phyloP scores from a whole-genome alignment of 768 basidiomycete genomes.

The Agrocybe praecox region DNA sequence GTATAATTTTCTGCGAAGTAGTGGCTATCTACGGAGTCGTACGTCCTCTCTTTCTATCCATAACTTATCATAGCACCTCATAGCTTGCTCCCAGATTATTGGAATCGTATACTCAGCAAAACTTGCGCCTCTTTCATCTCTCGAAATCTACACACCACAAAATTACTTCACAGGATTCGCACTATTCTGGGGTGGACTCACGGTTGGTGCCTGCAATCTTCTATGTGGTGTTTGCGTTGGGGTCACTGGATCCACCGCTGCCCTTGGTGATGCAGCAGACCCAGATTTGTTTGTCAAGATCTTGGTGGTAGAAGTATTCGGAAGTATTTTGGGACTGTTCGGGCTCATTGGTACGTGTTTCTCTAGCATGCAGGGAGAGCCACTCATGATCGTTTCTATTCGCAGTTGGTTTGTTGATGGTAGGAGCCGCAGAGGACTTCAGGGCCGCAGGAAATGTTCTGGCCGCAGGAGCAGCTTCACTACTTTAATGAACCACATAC shows the following conservation, averaged over 20 bases:
- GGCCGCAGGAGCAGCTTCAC: neutral
- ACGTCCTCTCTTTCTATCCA: constrained; percentile 30
- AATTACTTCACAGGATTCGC: constrained; percentile 97
- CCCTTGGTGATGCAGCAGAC: constrained; percentile 93
- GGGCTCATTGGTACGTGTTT: constrained; percentile 81
- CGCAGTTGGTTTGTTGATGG: neutral
- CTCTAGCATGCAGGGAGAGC: too few relatives aligned
- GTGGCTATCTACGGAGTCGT: constrained; percentile 98
- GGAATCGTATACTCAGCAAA: constrained; percentile 95
- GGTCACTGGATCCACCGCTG: constrained; percentile 93
- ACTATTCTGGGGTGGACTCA: constrained; percentile 96
- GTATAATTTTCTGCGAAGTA: constrained; percentile 99
- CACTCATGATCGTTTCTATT: neutral
- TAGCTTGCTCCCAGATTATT: constrained; percentile 64
- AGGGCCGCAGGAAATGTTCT: neutral
- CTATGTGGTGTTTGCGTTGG: constrained; percentile 95
- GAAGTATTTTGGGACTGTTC: constrained; percentile 89
- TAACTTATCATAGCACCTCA: neutral
- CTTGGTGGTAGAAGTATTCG: constrained; percentile 94
- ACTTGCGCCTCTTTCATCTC: constrained; percentile 60
- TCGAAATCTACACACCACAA: constrained; percentile 74
- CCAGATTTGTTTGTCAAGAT: constrained; percentile 96
- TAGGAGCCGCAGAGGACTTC: neutral
- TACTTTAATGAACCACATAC: constrained; percentile 2
- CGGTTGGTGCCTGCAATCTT: constrained; percentile 92